Conservation (phyloP, 208 protist genomes). For the Leishmania lainsoni region DNA sequence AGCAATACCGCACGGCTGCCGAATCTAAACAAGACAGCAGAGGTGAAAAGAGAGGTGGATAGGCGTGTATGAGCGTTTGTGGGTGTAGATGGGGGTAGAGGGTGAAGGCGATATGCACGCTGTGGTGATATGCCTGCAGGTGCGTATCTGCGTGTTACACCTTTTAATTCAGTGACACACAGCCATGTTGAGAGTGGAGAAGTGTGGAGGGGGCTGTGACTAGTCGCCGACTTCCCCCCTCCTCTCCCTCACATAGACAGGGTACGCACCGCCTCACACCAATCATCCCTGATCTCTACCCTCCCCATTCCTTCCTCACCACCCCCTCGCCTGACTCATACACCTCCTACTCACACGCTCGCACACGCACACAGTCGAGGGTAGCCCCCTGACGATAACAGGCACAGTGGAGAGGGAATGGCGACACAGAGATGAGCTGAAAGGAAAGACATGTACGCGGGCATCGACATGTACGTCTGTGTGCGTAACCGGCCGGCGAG, state of each 20-base stretch:
- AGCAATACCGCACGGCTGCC: neutral
- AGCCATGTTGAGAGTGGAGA: neutral
- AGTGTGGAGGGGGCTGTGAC: neutral
- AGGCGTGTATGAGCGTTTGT: constrained; percentile 2
- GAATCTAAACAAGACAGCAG: neutral
- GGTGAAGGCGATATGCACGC: neutral
- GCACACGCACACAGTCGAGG: neutral
- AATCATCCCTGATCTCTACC: neutral
- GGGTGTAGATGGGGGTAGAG: neutral
- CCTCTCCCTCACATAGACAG: neutral
- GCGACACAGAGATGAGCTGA: neutral
- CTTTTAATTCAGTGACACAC: neutral
- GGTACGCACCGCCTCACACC: neutral
- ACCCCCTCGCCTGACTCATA: neutral
- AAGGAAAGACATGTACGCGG: neutral
- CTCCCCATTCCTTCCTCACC: neutral
- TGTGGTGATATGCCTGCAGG: neutral
- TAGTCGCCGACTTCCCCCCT: neutral
- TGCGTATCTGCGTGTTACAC: neutral
- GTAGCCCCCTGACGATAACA: neutral
- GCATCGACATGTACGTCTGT: neutral
- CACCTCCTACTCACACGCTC: neutral
- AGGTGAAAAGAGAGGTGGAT: neutral
- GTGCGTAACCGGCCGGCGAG: neutral
- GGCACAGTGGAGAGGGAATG: neutral